Base-by-base conservation (phyloP, 192 early-diverging fungal genomes). In the Backusella luteola region DNA sequence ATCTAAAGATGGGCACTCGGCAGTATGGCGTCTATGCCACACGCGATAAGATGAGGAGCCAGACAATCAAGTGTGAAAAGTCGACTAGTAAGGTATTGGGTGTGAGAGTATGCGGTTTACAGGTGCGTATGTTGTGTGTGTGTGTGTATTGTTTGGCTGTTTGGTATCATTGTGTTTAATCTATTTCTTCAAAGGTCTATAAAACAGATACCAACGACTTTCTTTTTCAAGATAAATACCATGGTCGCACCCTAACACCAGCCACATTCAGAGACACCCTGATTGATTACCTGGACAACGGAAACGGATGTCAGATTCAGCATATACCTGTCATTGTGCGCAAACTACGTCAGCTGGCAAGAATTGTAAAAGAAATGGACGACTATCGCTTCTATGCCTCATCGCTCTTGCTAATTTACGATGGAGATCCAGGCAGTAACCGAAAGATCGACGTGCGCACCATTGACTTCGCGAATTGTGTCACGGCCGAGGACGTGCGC, bases 1-100 rank as follows among this genome's bases (percentile, higher is more conserved):
- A 99, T 83, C 87, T 99, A 68, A 99, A 99, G 75, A 99, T 99
- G 98, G 98, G 98, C 26, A 97, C 95, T 7, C 88, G 98, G 3
- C 98, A 99, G 81, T 93, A 98, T 76, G 97, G 98, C 9, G 91
- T 99, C 66, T 90, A 95, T 86, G 96, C 95, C 1, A 87, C 92
- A 1, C 86, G 87, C 4, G 90, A 91, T 36, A 99, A 99, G 80
- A 88, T 92, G 59, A 82, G 88, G 34, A 96, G 93, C 44, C 97
- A 99, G 83, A 96, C 92, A 59, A 86, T 86, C 59, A 99, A 99
- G 82, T 99, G 97, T 76, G 95, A 94, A 73, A 86, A 87, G 41
- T 94, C 95, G 8, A 99, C 98, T 19, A 96, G 95, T 83, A 94
- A 94, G 76, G 88, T 89, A 66, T 87, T 98, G 41, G 98, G 98